A percentile compares a stretch with the other conserved stretches of the same genome.
Evolutionary conservation across 2,329 filamentous ascomycete genomes (phyloP).

Genomic region (Penicillium sp.): DNA sequence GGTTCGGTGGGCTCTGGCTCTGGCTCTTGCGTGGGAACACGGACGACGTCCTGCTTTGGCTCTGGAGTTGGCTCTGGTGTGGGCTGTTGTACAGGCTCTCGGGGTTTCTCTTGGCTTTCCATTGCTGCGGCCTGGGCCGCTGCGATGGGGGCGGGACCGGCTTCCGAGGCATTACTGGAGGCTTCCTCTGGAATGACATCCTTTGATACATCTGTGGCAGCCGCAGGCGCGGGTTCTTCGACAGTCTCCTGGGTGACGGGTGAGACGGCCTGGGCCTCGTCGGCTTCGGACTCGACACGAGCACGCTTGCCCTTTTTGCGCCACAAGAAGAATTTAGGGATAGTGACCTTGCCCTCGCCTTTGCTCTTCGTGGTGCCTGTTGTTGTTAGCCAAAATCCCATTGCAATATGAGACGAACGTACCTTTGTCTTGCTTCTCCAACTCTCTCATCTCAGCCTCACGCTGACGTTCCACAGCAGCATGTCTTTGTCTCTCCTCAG

Average conservation of each 20-base stretch:
- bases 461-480: slow-evolving; percentile 47
- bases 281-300: slow-evolving; percentile 10
- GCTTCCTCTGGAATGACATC: background rate
- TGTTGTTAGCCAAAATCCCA: background rate
- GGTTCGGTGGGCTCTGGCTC: background rate
- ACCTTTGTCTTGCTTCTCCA: slow-evolving; percentile 33
- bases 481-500: slow-evolving; percentile 65
- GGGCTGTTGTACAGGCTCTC: background rate
- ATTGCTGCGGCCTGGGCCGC: background rate
- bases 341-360: slow-evolving; percentile 9
- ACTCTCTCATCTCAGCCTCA: slow-evolving; percentile 38
- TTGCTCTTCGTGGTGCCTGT: slow-evolving; percentile 20
- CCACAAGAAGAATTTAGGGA: slow-evolving; percentile 30
- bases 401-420: slow-evolving; percentile 4
- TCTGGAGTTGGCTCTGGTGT: background rate
- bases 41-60: background rate
- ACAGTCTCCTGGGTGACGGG: slow-evolving; percentile 3
- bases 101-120: background rate
- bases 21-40: background rate
- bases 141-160: slow-evolving; percentile 6
- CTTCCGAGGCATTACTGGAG: background rate
- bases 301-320: slow-evolving; percentile 29
- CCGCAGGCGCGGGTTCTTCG: background rate
- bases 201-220: background rate
- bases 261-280: slow-evolving; percentile 2